Percentiles rank a stretch among this genome's conserved stretches.
Conservation (phyloP, 2,329 filamentous ascomycete species). For the Fusarium paranaense region DNA sequence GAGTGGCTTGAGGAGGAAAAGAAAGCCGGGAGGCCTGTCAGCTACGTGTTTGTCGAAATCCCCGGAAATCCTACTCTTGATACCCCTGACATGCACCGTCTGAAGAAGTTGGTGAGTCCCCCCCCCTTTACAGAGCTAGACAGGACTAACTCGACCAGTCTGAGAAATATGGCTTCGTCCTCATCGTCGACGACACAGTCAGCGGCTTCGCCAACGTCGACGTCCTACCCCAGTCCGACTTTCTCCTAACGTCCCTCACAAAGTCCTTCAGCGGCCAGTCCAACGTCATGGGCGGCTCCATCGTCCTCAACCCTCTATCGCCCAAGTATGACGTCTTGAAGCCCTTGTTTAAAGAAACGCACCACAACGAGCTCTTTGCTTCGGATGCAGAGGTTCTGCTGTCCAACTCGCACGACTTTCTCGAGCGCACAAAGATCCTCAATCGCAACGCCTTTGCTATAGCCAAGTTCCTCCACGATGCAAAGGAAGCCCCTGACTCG, state of each 20-base stretch:
- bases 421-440: constrained; percentile 52
- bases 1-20: constrained; percentile 56
- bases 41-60: constrained; percentile 61
- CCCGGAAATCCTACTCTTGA: constrained; percentile 53
- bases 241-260: constrained; percentile 65
- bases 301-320: constrained; percentile 61
- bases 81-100: constrained; percentile 48
- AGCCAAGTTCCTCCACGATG: constrained; percentile 52
- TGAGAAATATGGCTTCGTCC: constrained; percentile 57
- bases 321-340: constrained; percentile 53
- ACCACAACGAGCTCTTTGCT: constrained; percentile 60
- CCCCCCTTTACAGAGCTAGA: background rate
- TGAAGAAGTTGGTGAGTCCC: constrained; percentile 53
- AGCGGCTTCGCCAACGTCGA: constrained; percentile 63
- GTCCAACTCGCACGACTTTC: constrained; percentile 58
- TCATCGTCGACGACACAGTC: constrained; percentile 62
- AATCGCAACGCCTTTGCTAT: constrained; percentile 60
- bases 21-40: constrained; percentile 52
- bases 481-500: constrained; percentile 44
- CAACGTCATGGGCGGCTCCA: constrained; percentile 65
- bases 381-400: constrained; percentile 60
- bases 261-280: constrained; percentile 69
- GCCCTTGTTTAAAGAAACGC: constrained; percentile 42
- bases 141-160: constrained; percentile 39
- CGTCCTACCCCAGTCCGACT: constrained; percentile 60